These are phyloP conservation scores for Macrolepiota dolichaula DNA, from an alignment of 768 basidiomycete genomes.

Conservation along the genomic window DNA sequence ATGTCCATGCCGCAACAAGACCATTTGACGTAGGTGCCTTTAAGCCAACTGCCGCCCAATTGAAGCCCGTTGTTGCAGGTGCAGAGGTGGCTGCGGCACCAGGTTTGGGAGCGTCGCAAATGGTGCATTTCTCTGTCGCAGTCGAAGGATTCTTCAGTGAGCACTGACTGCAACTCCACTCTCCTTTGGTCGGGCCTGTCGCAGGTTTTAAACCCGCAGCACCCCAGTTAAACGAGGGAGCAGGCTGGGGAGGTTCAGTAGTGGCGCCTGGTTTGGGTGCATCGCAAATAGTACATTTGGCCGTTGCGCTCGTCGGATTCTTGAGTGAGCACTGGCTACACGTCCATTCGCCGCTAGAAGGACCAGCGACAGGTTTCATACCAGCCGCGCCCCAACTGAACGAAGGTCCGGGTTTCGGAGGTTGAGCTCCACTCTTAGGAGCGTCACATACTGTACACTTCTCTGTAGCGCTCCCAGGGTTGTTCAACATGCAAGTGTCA, in stretches of 20 bases:
- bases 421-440: conserved; percentile 14
- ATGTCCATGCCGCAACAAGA: conserved; percentile 36
- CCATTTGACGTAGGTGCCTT: conserved; percentile 27
- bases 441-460: conserved; percentile 53
- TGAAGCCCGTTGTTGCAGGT: conserved; percentile 28
- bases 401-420: conserved; percentile 12
- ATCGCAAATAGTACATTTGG: conserved; percentile 54
- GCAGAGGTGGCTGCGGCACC: conserved; percentile 1
- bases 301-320: conserved; percentile 41
- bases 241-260: neutral
- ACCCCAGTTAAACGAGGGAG: conserved; percentile 7
- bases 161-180: conserved; percentile 57
- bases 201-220: conserved; percentile 8
- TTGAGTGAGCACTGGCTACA: conserved; percentile 50
- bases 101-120: conserved; percentile 42
- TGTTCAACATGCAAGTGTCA: conserved; percentile 44
- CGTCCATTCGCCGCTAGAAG: conserved; percentile 36
- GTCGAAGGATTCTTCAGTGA: conserved; percentile 42
- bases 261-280: conserved; percentile 24
- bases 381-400: conserved; percentile 15
- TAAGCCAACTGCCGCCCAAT: conserved; percentile 46
- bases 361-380: conserved; percentile 1
- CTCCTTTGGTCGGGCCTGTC: neutral
- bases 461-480: conserved; percentile 37
- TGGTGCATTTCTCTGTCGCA: conserved; percentile 42